These are phyloP conservation scores for Cucurbita pepo DNA, from an alignment of 306 rosid species.

Conservation along the genomic window DNA sequence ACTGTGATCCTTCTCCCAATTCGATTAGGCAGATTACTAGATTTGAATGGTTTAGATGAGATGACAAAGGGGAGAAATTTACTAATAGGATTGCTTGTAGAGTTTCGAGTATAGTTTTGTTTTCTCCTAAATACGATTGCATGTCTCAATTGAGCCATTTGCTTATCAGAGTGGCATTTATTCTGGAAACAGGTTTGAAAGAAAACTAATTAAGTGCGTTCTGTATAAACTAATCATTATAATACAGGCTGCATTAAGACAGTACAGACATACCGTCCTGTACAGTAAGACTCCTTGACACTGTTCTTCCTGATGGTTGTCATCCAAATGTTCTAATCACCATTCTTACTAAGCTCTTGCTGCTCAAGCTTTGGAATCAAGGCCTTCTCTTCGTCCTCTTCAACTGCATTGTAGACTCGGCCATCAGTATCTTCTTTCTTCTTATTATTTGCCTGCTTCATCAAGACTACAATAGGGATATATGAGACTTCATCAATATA, in stretches of 20 bases:
- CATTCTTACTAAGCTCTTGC: slow-evolving; percentile 12
- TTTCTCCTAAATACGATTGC: no score
- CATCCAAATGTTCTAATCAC: slow-evolving; percentile 1
- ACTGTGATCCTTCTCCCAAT: no score
- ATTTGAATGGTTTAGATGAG: no score
- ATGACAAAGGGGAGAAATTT: no score
- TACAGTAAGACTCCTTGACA: not conserved
- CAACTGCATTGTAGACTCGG: slow-evolving; percentile 27
- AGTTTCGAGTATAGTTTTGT: no score
- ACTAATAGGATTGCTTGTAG: no score
- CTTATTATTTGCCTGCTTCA: not conserved
- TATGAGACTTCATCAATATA: not conserved
- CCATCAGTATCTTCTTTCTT: not conserved
- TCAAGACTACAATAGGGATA: not conserved
- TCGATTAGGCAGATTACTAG: no score
- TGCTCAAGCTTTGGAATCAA: slow-evolving; percentile 59
- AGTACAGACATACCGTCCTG: not conserved
- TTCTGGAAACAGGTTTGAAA: no score
- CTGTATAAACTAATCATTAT: not conserved
- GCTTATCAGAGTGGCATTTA: no score
- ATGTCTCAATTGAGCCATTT: no score
- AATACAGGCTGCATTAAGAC: not conserved
- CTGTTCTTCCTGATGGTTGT: not conserved
- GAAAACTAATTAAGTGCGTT: not conserved
- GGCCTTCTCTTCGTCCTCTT: slow-evolving; percentile 42